Base-by-base conservation (phyloP, 1,284 basidiomycete genomes). In the Vanrija sp. region DNA sequence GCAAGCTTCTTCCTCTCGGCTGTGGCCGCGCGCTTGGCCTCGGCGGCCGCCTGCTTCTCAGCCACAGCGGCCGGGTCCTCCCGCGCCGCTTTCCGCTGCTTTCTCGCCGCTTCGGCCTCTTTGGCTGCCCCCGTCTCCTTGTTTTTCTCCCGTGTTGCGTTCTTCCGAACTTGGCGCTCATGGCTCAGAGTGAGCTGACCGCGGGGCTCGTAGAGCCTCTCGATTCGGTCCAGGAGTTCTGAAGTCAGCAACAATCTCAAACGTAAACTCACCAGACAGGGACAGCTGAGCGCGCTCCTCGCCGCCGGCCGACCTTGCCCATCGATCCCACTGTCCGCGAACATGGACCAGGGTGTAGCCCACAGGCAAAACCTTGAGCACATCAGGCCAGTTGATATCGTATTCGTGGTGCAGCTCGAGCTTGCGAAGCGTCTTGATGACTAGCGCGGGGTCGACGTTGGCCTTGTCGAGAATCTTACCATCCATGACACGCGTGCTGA, bases 301-400 rank as follows among this genome's bases (percentile, higher is more conserved):
- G 14, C 47, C 38, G 9, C 9, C 37, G 2, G 20, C 49, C 45
- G 18, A 10, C 14, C 12, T 41, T 19, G 38, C 47, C 43, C 53
- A 54, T 46, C 47, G 38, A 19, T 49, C 45, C 48, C 47, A 54
- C 22, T 45, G 43, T 19, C 45, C 45, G 53, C 43, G 48, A 20
- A 43, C 48, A 19, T 35, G 35, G 14, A 41, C 48, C 22, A 41
- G 41, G 39, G 46, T 54, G 18, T 36, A 24, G 43, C 49, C 43
- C 42, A 41, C 45, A 3, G 42, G 47, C 23, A 47, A 22, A 8
- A 42, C 23, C 15, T 31, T 31, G 31, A 46, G 25, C n/a, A 54
- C 51, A 19, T 46, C 45, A 25, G 23, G 42, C 56, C 56, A 57
- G 20, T 24, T 36, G 22, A 57, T 53, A 44, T 57, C 56, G 19